Evolutionary conservation across 306 rosid genomes (phyloP).

Genomic region (Begonia masoniana): DNA sequence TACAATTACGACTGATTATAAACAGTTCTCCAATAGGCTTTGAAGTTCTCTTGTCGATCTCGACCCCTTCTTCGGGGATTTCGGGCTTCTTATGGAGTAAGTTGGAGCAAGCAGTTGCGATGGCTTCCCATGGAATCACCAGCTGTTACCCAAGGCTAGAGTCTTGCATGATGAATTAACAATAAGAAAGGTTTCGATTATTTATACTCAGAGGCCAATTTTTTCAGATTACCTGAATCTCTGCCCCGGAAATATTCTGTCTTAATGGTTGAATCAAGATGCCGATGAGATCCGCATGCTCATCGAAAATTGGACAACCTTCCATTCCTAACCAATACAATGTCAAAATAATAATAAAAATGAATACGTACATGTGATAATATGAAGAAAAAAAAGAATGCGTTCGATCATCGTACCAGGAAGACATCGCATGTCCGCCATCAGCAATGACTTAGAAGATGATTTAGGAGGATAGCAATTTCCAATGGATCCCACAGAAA

Average conservation of each 20-base stretch:
- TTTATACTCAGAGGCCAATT: conserved; percentile 9
- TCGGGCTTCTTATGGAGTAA: conserved; percentile 42
- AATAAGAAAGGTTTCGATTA: conserved; percentile 22
- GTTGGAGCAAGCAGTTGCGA: conserved; percentile 51
- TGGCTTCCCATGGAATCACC: conserved; percentile 93
- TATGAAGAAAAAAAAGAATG: conserved; percentile 15
- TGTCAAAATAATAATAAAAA: conserved; percentile 22
- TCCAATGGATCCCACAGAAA: conserved; percentile 74
- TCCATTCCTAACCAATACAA: conserved; percentile 64
- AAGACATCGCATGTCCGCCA: conserved; percentile 91
- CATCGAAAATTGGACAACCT: conserved; percentile 81
- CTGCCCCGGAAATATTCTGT: conserved; percentile 71
- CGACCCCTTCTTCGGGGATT: conserved; percentile 24
- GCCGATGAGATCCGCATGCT: conserved; percentile 51
- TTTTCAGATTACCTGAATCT: conserved; percentile 65
- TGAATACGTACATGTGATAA: not conserved
- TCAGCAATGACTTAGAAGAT: conserved; percentile 50
- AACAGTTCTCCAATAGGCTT: conserved; percentile 19
- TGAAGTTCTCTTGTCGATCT: conserved; percentile 18
- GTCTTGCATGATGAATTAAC: conserved; percentile 55
- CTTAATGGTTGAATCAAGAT: conserved; percentile 72
- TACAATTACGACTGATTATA: conserved; percentile 11
- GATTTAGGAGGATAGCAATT: conserved; percentile 77
- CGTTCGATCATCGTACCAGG: conserved; percentile 56
- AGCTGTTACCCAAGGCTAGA: conserved; percentile 82